Evolutionary conservation across 1,284 basidiomycete species (phyloP).

Genomic region (Thecaphora thlaspeos): DNA sequence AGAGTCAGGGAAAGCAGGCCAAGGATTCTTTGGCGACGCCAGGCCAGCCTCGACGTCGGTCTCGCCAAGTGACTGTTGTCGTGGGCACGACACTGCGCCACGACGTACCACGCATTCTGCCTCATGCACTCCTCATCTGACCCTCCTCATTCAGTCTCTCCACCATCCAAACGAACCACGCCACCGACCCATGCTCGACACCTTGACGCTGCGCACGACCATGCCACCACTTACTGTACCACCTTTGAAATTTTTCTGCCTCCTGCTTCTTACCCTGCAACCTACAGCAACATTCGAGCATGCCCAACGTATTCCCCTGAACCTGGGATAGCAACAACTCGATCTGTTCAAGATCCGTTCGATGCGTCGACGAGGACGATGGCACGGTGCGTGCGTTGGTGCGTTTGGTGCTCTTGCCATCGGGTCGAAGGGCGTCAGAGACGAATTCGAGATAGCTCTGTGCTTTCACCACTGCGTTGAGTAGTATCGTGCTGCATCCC

Average conservation of each 20-base stretch:
- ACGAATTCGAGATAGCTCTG: slow-evolving; percentile 24
- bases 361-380: no score
- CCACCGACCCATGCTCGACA: background rate
- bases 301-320: slow-evolving; percentile 18
- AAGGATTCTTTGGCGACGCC: no score
- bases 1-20: no score
- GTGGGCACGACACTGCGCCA: no score
- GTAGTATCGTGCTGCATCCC: slow-evolving; percentile 13
- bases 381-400: no score
- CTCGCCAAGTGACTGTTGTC: no score
- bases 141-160: background rate
- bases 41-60: no score
- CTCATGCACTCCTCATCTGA: background rate
- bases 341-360: slow-evolving; percentile 12
- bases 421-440: slow-evolving; percentile 17
- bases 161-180: background rate
- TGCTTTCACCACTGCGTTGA: slow-evolving; percentile 13
- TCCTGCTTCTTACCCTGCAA: slow-evolving; percentile 23
- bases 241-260: slow-evolving; percentile 17
- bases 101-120: no score
- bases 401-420: slow-evolving; percentile 2
- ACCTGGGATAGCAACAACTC: background rate
- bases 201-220: no score
- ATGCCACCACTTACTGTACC: slow-evolving; percentile 25
- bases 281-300: slow-evolving; percentile 19